Conservation (phyloP, 352 stramenopile species). For the Pythium myriotylum region DNA sequence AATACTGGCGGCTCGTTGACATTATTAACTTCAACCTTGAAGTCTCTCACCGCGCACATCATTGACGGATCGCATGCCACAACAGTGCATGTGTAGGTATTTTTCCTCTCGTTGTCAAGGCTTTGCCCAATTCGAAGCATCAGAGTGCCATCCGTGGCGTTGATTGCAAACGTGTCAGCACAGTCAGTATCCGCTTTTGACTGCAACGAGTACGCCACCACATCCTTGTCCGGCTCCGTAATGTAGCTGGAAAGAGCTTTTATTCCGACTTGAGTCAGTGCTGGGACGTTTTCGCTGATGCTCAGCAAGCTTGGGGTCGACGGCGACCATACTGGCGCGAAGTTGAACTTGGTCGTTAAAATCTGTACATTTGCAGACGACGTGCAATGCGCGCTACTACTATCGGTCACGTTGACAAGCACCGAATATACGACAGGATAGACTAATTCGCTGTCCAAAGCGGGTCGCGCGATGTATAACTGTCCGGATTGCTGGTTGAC, state of each 20-base stretch:
- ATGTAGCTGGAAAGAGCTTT: conserved; percentile 30
- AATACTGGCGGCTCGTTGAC: conserved; percentile 60
- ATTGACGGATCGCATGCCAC: conserved; percentile 50
- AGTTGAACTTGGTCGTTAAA: conserved; percentile 51
- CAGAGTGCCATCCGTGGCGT: conserved; percentile 29
- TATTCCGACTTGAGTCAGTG: conserved; percentile 29
- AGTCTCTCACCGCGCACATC: conserved; percentile 50
- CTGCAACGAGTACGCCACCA: conserved; percentile 50
- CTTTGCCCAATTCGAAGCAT: conserved; percentile 29
- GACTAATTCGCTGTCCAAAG: conserved; percentile 35
- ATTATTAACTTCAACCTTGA: conserved; percentile 45
- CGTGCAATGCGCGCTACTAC: conserved; percentile 25
- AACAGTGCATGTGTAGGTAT: conserved; percentile 47
- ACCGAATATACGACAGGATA: conserved; percentile 40
- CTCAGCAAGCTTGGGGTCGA: conserved; percentile 32
- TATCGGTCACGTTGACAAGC: conserved; percentile 47
- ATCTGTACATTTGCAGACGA: conserved; percentile 29
- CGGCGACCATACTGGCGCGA: conserved; percentile 44
- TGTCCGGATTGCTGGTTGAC: conserved; percentile 55
- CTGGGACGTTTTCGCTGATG: conserved; percentile 45
- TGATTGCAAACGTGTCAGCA: conserved; percentile 50
- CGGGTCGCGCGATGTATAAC: conserved; percentile 36
- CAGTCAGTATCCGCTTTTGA: conserved; percentile 55
- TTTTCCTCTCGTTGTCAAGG: conserved; percentile 47
- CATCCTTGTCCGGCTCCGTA: conserved; percentile 45